These are phyloP conservation scores for Tuber microsphaerosporum DNA, from an alignment of 495 filamentous ascomycete species.

Conservation along the genomic window DNA sequence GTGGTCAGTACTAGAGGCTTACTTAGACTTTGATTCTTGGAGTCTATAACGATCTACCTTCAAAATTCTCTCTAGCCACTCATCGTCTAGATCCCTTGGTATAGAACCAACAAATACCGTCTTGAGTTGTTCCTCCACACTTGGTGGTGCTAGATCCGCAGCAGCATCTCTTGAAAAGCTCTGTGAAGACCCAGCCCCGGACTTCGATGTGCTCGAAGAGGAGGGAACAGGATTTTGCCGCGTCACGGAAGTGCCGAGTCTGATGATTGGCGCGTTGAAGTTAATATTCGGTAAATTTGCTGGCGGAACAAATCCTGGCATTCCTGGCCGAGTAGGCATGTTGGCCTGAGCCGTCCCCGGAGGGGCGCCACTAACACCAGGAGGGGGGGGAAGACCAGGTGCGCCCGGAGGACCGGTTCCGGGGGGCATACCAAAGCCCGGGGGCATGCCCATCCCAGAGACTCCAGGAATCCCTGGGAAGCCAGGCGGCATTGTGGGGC, in stretches of 20 bases:
- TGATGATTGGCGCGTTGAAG: conserved; percentile 93
- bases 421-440: conserved; percentile 68
- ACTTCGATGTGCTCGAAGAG: conserved; percentile 44
- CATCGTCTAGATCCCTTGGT: conserved; percentile 68
- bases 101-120: conserved; percentile 88
- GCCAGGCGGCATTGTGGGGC: conserved; percentile 40
- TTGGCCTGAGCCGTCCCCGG: conserved; percentile 73
- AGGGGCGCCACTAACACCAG: conserved; percentile 69
- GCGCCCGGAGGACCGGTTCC: conserved; percentile 17
- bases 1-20: neutral
- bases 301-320: conserved; percentile 82
- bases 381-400: conserved; percentile 46
- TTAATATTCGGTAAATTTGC: conserved; percentile 96
- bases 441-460: conserved; percentile 72
- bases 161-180: conserved; percentile 47
- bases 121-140: conserved; percentile 77
- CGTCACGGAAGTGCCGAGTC: conserved; percentile 64
- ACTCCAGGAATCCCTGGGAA: conserved; percentile 33
- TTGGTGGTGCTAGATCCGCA: conserved; percentile 72
- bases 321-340: conserved; percentile 64
- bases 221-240: conserved; percentile 47
- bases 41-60: conserved; percentile 32
- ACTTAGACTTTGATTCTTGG: neutral
- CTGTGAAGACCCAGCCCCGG: conserved; percentile 43
- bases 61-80: conserved; percentile 75